Base-by-base conservation (phyloP, 805 yeast species). In the Saccharomycopsis sp. region DNA sequence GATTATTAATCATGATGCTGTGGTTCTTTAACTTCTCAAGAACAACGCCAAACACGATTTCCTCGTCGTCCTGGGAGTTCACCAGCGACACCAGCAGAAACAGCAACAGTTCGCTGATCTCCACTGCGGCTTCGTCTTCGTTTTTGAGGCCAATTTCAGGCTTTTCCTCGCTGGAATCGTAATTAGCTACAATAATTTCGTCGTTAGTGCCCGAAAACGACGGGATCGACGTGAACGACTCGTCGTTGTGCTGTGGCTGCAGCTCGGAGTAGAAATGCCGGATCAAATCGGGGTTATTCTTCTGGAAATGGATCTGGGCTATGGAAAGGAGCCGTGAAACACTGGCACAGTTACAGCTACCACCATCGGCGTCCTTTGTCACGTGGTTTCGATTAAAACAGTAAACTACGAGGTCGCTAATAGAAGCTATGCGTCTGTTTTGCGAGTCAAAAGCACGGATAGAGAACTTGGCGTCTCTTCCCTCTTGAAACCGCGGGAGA, bases 361-460 rank as follows among this genome's bases (percentile, higher is more conserved):
- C 25, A 3, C 17, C 44, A 15, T n/a, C n/a, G n/a, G n/a, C n/a
- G n/a, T n/a, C 23, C 22, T 19, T 17, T 20, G 29, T 14, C 53
- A 17, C 19, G 64, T 75, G 77, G 54, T 71, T 72, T 2, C 72
- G 70, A 60, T 79, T 75, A 61, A 83, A 76, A 62, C 90, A 81
- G 69, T 91, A 93, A n/a, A 92, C 81, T 3, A 89, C 73, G 55
- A 90, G 80, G 67, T 89, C 96, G 0, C 94, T 78, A 8, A 90
- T 75, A 25, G 82, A 75, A 38, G 94, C 87, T 61, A 86, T 74
- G 67, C 90, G 91, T n/a, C 90, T 79, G 19, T 84, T 87, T 71
- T 93, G 98, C 58, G 87, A 82, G 67, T 88, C 90, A 70, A 91
- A 92, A 7, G 56, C 38, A n/a, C 63, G 24, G 19, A 56, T 56